A percentile compares a stretch with the other conserved stretches of the same genome.
These are phyloP conservation scores for Curvularia lunata DNA, from an alignment of 2,329 filamentous ascomycete genomes.

Conservation along the genomic window DNA sequence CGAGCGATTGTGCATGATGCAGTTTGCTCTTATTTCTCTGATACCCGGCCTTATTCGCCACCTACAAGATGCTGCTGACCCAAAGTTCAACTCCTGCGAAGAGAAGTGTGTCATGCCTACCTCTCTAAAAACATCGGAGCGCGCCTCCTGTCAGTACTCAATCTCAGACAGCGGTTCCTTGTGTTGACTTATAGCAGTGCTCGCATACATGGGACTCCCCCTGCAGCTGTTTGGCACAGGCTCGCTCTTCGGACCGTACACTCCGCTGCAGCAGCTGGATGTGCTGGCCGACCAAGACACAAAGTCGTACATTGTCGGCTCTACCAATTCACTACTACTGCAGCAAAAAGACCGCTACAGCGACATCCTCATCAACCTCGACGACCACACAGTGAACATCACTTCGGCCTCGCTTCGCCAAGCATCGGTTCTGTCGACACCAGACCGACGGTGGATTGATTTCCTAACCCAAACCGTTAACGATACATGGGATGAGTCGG, in stretches of 20 bases:
- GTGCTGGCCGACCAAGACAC: slow-evolving; percentile 91
- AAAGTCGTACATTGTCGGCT: slow-evolving; percentile 96
- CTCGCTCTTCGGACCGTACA: slow-evolving; percentile 95
- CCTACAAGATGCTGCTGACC: slow-evolving; percentile 93
- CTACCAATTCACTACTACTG: slow-evolving; percentile 90
- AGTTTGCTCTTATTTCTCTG: slow-evolving; percentile 93
- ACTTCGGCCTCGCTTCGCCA: slow-evolving; percentile 77
- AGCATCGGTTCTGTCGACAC: slow-evolving; percentile 78
- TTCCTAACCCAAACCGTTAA: slow-evolving; percentile 91
- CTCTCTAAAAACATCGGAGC: slow-evolving; percentile 88
- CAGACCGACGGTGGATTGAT: slow-evolving; percentile 96
- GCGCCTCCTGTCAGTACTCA: slow-evolving; percentile 68
- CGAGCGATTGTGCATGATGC: slow-evolving; percentile 95
- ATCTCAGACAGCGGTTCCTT: background rate
- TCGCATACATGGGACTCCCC: slow-evolving; percentile 93
- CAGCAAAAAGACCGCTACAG: slow-evolving; percentile 96
- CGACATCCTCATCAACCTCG: slow-evolving; percentile 94
- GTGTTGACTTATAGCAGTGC: slow-evolving; percentile 58
- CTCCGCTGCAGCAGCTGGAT: slow-evolving; percentile 92
- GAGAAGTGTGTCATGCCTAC: slow-evolving; percentile 77
- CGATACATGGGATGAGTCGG: slow-evolving; percentile 93
- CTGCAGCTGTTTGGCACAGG: slow-evolving; percentile 97
- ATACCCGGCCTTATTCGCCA: slow-evolving; percentile 91
- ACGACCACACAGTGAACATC: slow-evolving; percentile 85
- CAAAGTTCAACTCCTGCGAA: slow-evolving; percentile 85